Evolutionary conservation across 495 filamentous ascomycete genomes (phyloP).

Genomic region (Tuber microsphaerosporum): DNA sequence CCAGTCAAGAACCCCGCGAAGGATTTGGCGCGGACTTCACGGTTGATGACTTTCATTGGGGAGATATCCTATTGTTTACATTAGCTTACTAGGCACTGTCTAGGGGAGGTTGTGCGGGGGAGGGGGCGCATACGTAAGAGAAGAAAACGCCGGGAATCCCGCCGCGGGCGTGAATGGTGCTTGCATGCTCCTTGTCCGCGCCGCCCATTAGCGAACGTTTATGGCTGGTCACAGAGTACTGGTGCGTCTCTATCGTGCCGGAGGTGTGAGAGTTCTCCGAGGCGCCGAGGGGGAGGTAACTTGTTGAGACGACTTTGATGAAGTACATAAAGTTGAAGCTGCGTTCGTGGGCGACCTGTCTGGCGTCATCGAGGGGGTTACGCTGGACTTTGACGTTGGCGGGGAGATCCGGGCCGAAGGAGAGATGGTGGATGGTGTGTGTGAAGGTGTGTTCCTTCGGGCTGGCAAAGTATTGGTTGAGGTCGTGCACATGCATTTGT

Average conservation of each 20-base stretch:
- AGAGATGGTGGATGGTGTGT: conserved; percentile 80
- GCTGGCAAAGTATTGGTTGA: conserved; percentile 80
- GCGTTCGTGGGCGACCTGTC: conserved; percentile 69
- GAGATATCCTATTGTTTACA: conserved; percentile 69
- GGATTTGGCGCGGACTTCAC: conserved; percentile 77
- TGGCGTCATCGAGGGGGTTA: conserved; percentile 81
- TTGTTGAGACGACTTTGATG: conserved; percentile 92
- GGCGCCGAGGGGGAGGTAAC: conserved; percentile 68
- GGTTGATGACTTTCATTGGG: conserved; percentile 98
- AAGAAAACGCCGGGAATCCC: conserved; percentile 98
- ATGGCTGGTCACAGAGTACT: conserved; percentile 94
- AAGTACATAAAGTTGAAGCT: conserved; percentile 99
- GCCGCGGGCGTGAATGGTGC: conserved; percentile 76
- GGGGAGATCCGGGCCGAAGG: conserved; percentile 88
- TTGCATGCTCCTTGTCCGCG: conserved; percentile 72
- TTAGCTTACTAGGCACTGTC: background rate
- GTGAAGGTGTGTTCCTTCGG: conserved; percentile 74
- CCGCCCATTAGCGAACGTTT: conserved; percentile 78
- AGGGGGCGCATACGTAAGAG: conserved; percentile 63
- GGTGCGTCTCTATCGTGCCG: conserved; percentile 74
- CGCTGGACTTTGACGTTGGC: conserved; percentile 46
- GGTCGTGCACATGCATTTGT: conserved; percentile 94
- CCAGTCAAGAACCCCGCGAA: conserved; percentile 88
- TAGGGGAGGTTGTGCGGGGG: background rate
- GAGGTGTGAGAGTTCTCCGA: conserved; percentile 46